phyloP scores from a whole-genome alignment of 2,329 filamentous ascomycete genomes.

The Zasmidium cellare region DNA sequence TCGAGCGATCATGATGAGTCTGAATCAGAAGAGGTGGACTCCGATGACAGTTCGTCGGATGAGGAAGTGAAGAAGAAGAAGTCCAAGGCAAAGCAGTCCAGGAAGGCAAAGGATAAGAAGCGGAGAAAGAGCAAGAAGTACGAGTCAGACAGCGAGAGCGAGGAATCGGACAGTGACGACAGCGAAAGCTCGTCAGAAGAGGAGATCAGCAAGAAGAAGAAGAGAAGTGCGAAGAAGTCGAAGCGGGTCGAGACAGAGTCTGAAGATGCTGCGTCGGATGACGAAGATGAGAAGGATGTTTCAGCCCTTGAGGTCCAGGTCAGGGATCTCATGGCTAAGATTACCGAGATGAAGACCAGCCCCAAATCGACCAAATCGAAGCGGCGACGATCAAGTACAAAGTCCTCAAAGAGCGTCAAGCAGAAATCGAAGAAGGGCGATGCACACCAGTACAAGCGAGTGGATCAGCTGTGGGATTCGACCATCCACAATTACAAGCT shows the following conservation, averaged over 20 bases:
- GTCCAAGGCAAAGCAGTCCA: conserved; percentile 23
- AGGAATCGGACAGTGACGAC: conserved; percentile 20
- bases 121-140: conserved; percentile 25
- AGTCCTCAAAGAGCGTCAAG: conserved; percentile 20
- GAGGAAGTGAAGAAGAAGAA: conserved; percentile 25
- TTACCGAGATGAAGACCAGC: conserved; percentile 18
- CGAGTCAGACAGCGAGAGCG: conserved; percentile 14
- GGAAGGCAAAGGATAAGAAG: conserved; percentile 25
- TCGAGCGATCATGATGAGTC: conserved; percentile 12
- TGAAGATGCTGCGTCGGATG: conserved; percentile 19
- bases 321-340: conserved; percentile 19
- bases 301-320: conserved; percentile 20
- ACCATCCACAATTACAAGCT: conserved; percentile 66
- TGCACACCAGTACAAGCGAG: conserved; percentile 67
- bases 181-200: conserved; percentile 22
- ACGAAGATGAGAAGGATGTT: conserved; percentile 15
- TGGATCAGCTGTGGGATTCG: conserved; percentile 62
- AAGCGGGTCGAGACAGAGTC: conserved; percentile 16
- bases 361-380: conserved; percentile 18
- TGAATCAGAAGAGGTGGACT: conserved; percentile 18
- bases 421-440: conserved; percentile 18
- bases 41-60: conserved; percentile 26
- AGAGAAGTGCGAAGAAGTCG: conserved; percentile 24
- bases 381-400: conserved; percentile 22
- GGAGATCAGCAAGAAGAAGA: conserved; percentile 22